Evolutionary conservation across 1,139 yeast species (phyloP).

Genomic region (Pneumocystis wakefieldiae): DNA sequence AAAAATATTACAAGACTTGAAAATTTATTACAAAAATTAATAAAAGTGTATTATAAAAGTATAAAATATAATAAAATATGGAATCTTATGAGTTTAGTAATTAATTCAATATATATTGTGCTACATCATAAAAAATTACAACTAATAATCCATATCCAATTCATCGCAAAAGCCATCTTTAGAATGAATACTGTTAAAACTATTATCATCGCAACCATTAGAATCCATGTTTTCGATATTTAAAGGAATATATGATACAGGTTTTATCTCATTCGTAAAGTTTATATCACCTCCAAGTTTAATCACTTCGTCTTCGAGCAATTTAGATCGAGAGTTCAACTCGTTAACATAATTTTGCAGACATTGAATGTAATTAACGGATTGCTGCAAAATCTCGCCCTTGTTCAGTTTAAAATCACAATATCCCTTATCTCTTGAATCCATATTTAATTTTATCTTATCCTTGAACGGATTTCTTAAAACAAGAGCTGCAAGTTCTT

Average conservation of each 20-base stretch:
- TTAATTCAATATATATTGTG: background rate
- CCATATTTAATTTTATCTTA: conserved; percentile 8
- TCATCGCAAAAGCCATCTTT: background rate
- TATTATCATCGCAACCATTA: background rate
- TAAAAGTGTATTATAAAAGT: background rate
- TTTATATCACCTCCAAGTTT: background rate
- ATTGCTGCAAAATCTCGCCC: conserved; percentile 72
- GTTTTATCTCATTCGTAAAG: background rate
- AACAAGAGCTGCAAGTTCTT: conserved; percentile 55
- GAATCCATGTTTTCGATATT: background rate
- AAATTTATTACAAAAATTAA: background rate
- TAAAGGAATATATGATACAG: background rate
- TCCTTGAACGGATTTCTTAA: conserved; percentile 44
- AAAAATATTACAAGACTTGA: background rate
- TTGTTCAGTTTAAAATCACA: conserved; percentile 57
- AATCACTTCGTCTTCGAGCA: conserved; percentile 8
- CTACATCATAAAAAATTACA: background rate
- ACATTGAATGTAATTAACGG: conserved; percentile 67
- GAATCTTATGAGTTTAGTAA: background rate
- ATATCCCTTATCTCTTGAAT: conserved; percentile 4
- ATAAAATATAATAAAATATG: background rate
- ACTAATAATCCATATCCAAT: background rate
- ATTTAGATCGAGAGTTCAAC: conserved; percentile 21
- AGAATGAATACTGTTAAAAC: background rate
- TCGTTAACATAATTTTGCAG: conserved; percentile 66